Percentiles rank a stretch among this genome's conserved stretches.
These are phyloP conservation scores for Brassica cretica DNA, from an alignment of 345 rosid genomes.

Conservation along the genomic window DNA sequence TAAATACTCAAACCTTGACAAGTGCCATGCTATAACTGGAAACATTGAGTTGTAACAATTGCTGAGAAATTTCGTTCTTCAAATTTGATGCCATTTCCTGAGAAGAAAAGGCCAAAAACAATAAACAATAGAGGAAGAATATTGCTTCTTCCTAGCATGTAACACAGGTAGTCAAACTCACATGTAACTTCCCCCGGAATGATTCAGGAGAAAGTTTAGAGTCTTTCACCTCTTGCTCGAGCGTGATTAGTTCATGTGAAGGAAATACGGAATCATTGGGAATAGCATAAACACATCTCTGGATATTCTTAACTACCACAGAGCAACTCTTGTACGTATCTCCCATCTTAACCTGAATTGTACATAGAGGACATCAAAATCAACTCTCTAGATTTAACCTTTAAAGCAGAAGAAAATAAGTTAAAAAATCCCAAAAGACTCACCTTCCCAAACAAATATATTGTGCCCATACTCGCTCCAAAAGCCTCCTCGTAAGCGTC, in stretches of 20 bases:
- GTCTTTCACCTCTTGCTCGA: constrained; percentile 73
- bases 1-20: constrained; percentile 68
- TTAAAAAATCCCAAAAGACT: constrained; percentile 4
- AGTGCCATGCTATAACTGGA: constrained; percentile 81
- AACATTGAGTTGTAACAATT: constrained; percentile 67
- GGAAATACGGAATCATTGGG: constrained; percentile 64
- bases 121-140: constrained; percentile 18
- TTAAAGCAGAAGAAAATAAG: not conserved
- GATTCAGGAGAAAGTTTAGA: constrained; percentile 58
- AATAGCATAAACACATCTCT: constrained; percentile 86
- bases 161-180: constrained; percentile 39
- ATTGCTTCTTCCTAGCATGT: not conserved
- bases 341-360: constrained; percentile 78
- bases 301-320: constrained; percentile 75
- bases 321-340: constrained; percentile 76
- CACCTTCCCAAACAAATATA: constrained; percentile 95
- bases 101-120: constrained; percentile 24
- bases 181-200: constrained; percentile 72
- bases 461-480: constrained; percentile 77
- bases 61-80: constrained; percentile 73
- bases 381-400: constrained; percentile 7
- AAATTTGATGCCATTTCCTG: constrained; percentile 71
- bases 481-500: constrained; percentile 85
- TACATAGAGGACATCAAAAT: constrained; percentile 10
- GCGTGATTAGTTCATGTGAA: constrained; percentile 57